Evolutionary conservation across 2,329 filamentous ascomycete species (phyloP).

Genomic region (Fusarium pseudograminearum): DNA sequence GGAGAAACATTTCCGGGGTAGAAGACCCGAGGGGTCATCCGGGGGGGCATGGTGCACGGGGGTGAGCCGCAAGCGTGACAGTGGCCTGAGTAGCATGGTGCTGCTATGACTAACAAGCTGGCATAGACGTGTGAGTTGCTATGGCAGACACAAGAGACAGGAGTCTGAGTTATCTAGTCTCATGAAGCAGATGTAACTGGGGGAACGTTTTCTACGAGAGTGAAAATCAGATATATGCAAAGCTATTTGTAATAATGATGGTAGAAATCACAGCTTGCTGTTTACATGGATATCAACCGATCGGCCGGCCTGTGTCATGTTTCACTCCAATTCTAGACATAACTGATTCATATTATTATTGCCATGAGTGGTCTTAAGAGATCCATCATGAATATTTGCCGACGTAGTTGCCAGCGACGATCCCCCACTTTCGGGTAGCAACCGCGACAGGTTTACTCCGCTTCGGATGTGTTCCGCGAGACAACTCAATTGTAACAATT

Average conservation of each 20-base stretch:
- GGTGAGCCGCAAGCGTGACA: not conserved
- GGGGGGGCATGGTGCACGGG: not conserved
- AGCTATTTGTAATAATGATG: accelerated
- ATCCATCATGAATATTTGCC: not conserved
- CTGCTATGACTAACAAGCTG: not conserved
- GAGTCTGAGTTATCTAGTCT: not conserved
- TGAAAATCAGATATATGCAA: not conserved
- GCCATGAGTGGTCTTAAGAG: not conserved
- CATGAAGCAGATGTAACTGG: accelerated
- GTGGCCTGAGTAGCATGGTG: not conserved
- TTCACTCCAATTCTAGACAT: not conserved
- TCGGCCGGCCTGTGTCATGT: accelerated
- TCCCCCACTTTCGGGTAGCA: constrained; percentile 2
- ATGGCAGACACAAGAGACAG: accelerated
- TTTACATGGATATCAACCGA: not conserved
- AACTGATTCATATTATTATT: not conserved
- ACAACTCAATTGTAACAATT: not conserved
- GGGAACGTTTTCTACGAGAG: accelerated
- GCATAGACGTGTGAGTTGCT: not conserved
- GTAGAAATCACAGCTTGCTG: too few relatives aligned
- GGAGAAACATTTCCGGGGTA: not conserved
- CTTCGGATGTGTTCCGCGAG: not conserved
- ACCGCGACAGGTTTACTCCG: not conserved
- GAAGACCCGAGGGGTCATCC: not conserved
- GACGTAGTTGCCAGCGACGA: not conserved